These are phyloP conservation scores for Candida sp. DNA, from an alignment of 1,139 yeast genomes.

Conservation along the genomic window DNA sequence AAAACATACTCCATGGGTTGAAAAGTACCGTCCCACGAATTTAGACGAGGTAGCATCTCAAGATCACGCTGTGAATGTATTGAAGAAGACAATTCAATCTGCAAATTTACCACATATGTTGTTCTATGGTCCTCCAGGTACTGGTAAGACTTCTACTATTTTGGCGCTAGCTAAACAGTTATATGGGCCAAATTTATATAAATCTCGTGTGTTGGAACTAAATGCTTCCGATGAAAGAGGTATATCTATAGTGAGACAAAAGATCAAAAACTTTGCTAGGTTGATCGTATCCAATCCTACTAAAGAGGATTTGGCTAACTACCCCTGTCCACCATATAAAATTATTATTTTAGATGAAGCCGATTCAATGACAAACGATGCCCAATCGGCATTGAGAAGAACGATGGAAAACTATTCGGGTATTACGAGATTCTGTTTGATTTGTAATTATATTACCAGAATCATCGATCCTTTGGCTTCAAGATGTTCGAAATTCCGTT, in stretches of 20 bases:
- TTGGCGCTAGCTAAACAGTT: constrained; percentile 83
- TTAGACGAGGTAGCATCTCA: constrained; percentile 90
- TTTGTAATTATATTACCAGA: constrained; percentile 94
- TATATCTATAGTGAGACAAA: constrained; percentile 87
- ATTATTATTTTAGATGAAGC: constrained; percentile 90
- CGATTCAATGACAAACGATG: constrained; percentile 98
- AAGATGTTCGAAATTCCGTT: constrained; percentile 92
- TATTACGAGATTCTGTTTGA: constrained; percentile 88
- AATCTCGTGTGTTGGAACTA: constrained; percentile 79
- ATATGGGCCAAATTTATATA: constrained; percentile 68
- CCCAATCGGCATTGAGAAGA: constrained; percentile 91
- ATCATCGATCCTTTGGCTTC: constrained; percentile 96
- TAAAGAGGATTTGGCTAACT: constrained; percentile 58
- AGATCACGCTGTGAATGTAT: constrained; percentile 83
- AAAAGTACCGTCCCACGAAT: constrained; percentile 78
- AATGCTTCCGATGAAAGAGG: constrained; percentile 98
- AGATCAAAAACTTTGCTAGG: constrained; percentile 89
- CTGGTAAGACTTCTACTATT: constrained; percentile 94
- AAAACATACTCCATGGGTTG: constrained; percentile 74
- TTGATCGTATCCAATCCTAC: constrained; percentile 81
- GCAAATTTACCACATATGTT: constrained; percentile 94
- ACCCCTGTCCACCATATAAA: constrained; percentile 96
- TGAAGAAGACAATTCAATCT: constrained; percentile 72
- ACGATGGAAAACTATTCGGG: constrained; percentile 95
- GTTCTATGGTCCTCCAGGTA: constrained; percentile 97